A percentile compares a stretch with the other conserved stretches of the same genome.
phyloP scores from a whole-genome alignment of 768 basidiomycete species.

The Cystobasidium onofrii region DNA sequence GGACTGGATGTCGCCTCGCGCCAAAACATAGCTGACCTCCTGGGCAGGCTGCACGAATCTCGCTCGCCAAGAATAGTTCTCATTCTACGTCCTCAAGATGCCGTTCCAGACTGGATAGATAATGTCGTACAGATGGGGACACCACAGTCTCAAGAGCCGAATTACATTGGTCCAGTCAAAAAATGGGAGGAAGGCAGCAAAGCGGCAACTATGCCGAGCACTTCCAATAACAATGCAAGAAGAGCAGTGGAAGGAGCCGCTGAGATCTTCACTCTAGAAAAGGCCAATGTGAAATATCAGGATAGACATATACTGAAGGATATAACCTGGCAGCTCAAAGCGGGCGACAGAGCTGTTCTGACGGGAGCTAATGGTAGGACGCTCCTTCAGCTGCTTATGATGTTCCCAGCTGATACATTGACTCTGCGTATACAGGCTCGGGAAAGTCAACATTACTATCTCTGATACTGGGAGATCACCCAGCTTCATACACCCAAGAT shows the following conservation, averaged over 20 bases:
- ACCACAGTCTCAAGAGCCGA: background rate
- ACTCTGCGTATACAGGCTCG: slow-evolving; percentile 55
- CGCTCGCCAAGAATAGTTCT: slow-evolving; percentile 58
- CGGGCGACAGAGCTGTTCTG: slow-evolving; percentile 82
- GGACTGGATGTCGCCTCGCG: slow-evolving; percentile 65
- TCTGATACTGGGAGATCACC: slow-evolving; percentile 85
- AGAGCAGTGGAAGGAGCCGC: slow-evolving; percentile 2
- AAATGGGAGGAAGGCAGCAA: background rate
- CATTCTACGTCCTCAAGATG: slow-evolving; percentile 62
- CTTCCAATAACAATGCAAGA: background rate
- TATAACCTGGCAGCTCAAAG: slow-evolving; percentile 71
- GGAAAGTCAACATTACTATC: slow-evolving; percentile 92
- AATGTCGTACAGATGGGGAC: slow-evolving; percentile 52
- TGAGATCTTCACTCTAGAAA: slow-evolving; percentile 56
- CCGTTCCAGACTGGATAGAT: slow-evolving; percentile 63
- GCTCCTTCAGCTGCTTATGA: too few relatives aligned
- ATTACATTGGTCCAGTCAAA: slow-evolving; percentile 40
- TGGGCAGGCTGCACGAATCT: slow-evolving; percentile 53
- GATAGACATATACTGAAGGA: slow-evolving; percentile 52
- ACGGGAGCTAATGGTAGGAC: slow-evolving; percentile 76
- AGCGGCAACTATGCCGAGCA: background rate
- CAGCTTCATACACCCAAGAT: slow-evolving; percentile 76
- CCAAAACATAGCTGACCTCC: slow-evolving; percentile 53
- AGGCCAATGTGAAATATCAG: slow-evolving; percentile 65
- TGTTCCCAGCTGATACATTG: too few relatives aligned